Base-by-base conservation (phyloP, 306 rosid species). In the Myrica gale region DNA sequence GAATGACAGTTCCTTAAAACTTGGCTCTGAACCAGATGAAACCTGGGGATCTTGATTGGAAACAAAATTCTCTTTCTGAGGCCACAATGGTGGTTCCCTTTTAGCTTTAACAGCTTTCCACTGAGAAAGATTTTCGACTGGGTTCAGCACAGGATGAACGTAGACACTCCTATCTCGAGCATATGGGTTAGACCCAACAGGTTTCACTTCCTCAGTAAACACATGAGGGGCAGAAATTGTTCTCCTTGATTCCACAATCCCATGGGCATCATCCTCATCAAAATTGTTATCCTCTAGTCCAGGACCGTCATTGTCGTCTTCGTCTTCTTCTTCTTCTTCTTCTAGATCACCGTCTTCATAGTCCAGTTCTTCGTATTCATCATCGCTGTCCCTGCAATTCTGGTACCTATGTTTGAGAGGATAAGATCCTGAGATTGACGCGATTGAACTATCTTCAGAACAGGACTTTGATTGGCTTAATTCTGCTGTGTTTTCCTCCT, bases 141-240 rank as follows among this genome's bases (percentile, higher is more conserved):
- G 97, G 74, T 87, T 91, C 81, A 91, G 75, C 79, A 93, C 96
- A 52, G 98, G 81, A 82, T 86, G 96, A 81, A 88, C 96, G 82
- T 90, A 88, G 55, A 62, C 82, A 87, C 87, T 90, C 77, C 98
- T 86, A 53, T 91, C 92, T 76, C 97, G 83, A 63, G 78, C 92
- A 60, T 76, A 85, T 1, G 75, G 74, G 21, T 83, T 88, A 26
- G 74, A 75, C 71, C 73, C 92, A 42, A 72, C 55, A 73, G 78
- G 60, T 75, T 82, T 82, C 74, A 69, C 76, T 21, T 84, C 89
- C 71, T 87, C 90, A 58, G 72, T 11, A 78, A 80, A 62, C 69
- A 73, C 79, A 72, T 78, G 75, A 78, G 68, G 46, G 26, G 54
- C 71, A 78, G 47, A 46, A 82, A 20, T 47, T 75, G 42, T 75